Conservation (phyloP, 768 basidiomycete species). For the Tremella fuciformis region DNA sequence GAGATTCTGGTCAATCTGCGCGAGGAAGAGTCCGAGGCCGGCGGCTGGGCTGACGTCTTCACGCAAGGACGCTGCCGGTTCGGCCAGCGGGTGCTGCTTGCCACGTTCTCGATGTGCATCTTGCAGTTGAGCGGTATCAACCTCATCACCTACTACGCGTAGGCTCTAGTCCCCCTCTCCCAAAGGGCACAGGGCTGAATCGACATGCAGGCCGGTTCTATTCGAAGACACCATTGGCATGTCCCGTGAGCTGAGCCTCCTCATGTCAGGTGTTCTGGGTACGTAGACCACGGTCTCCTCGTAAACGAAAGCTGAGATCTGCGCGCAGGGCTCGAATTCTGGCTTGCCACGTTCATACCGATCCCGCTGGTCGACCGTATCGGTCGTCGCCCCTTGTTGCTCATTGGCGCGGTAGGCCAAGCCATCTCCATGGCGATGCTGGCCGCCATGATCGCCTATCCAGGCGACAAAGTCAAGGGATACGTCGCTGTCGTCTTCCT, state of each 20-base stretch:
- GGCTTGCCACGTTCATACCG: constrained; percentile 13
- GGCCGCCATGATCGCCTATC: constrained; percentile 53
- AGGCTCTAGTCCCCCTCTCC: not conserved
- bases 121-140: constrained; percentile 68
- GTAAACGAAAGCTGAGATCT: not conserved
- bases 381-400: constrained; percentile 30
- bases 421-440: constrained; percentile 61
- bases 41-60: not conserved
- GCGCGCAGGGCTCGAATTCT: constrained; percentile 37
- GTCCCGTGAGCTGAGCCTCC: constrained; percentile 34
- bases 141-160: constrained; percentile 52
- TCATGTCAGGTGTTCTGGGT: constrained; percentile 46
- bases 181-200: not conserved
- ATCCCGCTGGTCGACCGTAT: constrained; percentile 22
- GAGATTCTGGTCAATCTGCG: too few species aligned
- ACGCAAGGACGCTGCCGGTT: not conserved
- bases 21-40: too few species aligned
- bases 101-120: not conserved
- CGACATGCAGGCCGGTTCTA: constrained; percentile 42
- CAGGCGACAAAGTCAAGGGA: constrained; percentile 56
- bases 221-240: constrained; percentile 30
- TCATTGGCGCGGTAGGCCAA: constrained; percentile 17
- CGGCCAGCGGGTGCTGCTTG: not conserved
- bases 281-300: not conserved
- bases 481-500: constrained; percentile 59